Conservation (phyloP, 169 alveolate species). For the Cryptosporidium canis region DNA sequence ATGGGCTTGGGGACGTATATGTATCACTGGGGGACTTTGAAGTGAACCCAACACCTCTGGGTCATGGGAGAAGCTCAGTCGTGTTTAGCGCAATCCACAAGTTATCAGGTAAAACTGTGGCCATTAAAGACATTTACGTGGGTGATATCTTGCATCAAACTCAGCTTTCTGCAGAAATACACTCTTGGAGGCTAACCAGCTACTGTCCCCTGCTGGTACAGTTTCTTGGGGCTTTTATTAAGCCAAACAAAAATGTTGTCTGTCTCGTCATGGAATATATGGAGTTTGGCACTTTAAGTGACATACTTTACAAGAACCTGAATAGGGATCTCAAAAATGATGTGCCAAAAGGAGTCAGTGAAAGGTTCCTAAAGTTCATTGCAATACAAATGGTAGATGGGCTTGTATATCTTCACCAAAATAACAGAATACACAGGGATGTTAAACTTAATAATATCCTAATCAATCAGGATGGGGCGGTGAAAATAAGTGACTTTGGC, state of each 20-base stretch:
- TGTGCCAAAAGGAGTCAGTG: conserved; percentile 25
- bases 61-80: conserved; percentile 71
- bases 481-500: conserved; percentile 74
- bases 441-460: conserved; percentile 67
- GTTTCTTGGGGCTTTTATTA: conserved; percentile 64
- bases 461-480: conserved; percentile 73
- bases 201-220: conserved; percentile 68
- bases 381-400: conserved; percentile 70
- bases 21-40: conserved; percentile 41
- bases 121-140: conserved; percentile 67
- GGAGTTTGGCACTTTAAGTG: conserved; percentile 67
- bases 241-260: conserved; percentile 55
- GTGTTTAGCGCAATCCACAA: conserved; percentile 61
- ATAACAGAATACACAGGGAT: conserved; percentile 74
- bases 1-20: conserved; percentile 44
- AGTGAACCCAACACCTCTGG: conserved; percentile 49
- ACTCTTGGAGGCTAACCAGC: conserved; percentile 64
- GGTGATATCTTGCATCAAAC: conserved; percentile 70
- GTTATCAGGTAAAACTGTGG: conserved; percentile 28
- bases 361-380: conserved; percentile 41
- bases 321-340: neutral
- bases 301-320: conserved; percentile 25
- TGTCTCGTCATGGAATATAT: conserved; percentile 64
- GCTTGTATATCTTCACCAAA: conserved; percentile 65
- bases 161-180: conserved; percentile 68